These are phyloP conservation scores for Ceratocystis smalleyi DNA, from an alignment of 2,329 filamentous ascomycete genomes.

Conservation along the genomic window DNA sequence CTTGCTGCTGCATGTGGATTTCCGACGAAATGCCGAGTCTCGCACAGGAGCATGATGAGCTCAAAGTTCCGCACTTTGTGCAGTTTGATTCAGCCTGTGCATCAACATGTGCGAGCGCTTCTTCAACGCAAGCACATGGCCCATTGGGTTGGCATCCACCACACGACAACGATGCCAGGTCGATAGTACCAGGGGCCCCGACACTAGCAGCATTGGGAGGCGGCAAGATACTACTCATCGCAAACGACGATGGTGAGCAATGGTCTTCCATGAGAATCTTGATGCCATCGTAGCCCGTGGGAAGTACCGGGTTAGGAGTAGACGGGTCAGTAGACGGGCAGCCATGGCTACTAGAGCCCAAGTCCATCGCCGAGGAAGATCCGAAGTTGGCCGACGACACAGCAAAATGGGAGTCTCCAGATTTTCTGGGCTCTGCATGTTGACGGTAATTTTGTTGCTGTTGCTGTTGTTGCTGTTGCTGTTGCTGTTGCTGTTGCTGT, in stretches of 20 bases:
- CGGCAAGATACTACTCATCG: slow-evolving; percentile 43
- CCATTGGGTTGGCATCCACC: slow-evolving; percentile 40
- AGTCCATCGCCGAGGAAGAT: background rate
- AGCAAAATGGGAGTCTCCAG: slow-evolving; percentile 9
- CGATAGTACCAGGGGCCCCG: slow-evolving; percentile 16
- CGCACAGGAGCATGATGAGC: slow-evolving; percentile 48
- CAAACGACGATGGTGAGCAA: slow-evolving; percentile 20
- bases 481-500: slow-evolving; percentile 21
- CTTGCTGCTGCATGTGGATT: slow-evolving; percentile 20
- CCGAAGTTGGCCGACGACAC: slow-evolving; percentile 9
- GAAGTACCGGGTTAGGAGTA: slow-evolving; percentile 8
- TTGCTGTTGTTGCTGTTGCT: slow-evolving; percentile 21
- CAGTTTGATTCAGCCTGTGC: slow-evolving; percentile 43
- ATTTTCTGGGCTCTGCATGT: slow-evolving; percentile 13
- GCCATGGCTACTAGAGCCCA: background rate
- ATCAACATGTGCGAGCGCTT: slow-evolving; percentile 37
- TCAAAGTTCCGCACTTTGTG: slow-evolving; percentile 44
- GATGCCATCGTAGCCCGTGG: slow-evolving; percentile 13
- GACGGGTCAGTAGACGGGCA: slow-evolving; percentile 1
- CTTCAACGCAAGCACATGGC: slow-evolving; percentile 43
- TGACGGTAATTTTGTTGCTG: slow-evolving; percentile 21
- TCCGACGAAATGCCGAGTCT: slow-evolving; percentile 36
- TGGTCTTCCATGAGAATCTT: slow-evolving; percentile 15
- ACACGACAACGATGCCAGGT: slow-evolving; percentile 31
- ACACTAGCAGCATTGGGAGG: slow-evolving; percentile 31